These are phyloP conservation scores for Penicillium sp. DNA, from an alignment of 2,329 filamentous ascomycete genomes.

Conservation along the genomic window DNA sequence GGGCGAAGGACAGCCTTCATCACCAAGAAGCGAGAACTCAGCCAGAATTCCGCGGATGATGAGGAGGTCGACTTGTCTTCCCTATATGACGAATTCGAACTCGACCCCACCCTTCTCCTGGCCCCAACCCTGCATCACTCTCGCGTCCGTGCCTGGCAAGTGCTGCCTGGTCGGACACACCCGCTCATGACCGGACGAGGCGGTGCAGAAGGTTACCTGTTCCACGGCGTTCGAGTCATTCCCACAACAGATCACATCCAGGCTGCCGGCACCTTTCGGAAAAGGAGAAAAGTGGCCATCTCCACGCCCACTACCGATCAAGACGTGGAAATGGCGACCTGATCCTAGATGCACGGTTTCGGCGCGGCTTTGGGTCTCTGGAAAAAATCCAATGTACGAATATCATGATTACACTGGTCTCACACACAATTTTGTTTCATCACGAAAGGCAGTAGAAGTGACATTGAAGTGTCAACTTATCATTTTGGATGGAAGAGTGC, in stretches of 20 bases:
- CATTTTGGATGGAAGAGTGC: conserved; percentile 2
- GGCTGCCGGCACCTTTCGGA: conserved; percentile 68
- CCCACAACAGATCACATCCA: conserved; percentile 77
- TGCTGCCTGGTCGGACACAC: conserved; percentile 86
- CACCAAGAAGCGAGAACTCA: conserved; percentile 33
- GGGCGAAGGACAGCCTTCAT: conserved; percentile 72
- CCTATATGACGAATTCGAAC: conserved; percentile 67
- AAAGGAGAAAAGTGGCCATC: conserved; percentile 62
- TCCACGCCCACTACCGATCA: conserved; percentile 24
- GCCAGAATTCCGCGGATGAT: conserved; percentile 10
- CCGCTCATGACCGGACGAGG: conserved; percentile 88
- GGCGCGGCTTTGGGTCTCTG: neutral
- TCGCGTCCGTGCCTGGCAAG: conserved; percentile 79
- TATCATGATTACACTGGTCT: conserved; percentile 13
- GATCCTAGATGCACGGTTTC: conserved; percentile 7
- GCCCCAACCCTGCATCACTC: conserved; percentile 78
- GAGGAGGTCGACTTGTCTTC: conserved; percentile 21
- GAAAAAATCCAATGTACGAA: conserved; percentile 13
- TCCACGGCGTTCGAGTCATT: conserved; percentile 77
- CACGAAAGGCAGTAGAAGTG: neutral
- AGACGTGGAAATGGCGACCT: conserved; percentile 31
- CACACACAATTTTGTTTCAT: neutral
- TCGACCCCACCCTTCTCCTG: conserved; percentile 82
- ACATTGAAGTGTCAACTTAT: neutral
- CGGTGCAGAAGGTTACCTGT: conserved; percentile 85